These are phyloP conservation scores for Syzygium jambos DNA, from an alignment of 345 rosid genomes.

Conservation along the genomic window DNA sequence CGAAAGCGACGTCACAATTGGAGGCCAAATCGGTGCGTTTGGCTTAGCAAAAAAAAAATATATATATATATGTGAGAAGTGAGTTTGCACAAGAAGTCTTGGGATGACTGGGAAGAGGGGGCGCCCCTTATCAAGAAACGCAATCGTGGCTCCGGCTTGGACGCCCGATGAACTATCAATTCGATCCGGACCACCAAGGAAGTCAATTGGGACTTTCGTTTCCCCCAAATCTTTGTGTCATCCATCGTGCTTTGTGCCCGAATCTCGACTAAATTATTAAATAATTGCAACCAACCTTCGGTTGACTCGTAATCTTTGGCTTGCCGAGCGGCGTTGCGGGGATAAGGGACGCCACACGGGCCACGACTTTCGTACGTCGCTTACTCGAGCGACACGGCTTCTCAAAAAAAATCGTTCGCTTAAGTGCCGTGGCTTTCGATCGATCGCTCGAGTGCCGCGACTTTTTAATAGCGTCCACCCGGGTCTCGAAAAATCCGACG, in stretches of 20 bases:
- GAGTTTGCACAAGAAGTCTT: not conserved
- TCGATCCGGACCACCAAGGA: not conserved
- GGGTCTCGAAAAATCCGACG: too few relatives aligned
- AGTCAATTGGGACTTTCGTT: not conserved
- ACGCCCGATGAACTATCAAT: not conserved
- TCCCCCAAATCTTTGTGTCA: not conserved
- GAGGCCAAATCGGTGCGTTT: not conserved
- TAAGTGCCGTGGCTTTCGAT: not conserved
- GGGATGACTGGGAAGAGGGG: not conserved
- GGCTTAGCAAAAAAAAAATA: not conserved
- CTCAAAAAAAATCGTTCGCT: too few relatives aligned
- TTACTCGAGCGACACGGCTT: too few relatives aligned
- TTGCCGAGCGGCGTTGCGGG: not conserved
- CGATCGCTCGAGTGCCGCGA: not conserved
- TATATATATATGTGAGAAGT: too few relatives aligned
- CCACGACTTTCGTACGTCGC: fast-evolving
- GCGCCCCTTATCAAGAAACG: not conserved
- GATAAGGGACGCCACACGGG: too few relatives aligned
- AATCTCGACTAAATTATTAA: not conserved
- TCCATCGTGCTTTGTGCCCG: not conserved
- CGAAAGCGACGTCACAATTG: not conserved
- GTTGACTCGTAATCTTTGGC: not conserved
- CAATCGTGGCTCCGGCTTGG: not conserved
- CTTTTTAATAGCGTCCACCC: not conserved
- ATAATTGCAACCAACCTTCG: not conserved